phyloP scores from a whole-genome alignment of 2,329 filamentous ascomycete species.

The Colletotrichum euphorbiae region DNA sequence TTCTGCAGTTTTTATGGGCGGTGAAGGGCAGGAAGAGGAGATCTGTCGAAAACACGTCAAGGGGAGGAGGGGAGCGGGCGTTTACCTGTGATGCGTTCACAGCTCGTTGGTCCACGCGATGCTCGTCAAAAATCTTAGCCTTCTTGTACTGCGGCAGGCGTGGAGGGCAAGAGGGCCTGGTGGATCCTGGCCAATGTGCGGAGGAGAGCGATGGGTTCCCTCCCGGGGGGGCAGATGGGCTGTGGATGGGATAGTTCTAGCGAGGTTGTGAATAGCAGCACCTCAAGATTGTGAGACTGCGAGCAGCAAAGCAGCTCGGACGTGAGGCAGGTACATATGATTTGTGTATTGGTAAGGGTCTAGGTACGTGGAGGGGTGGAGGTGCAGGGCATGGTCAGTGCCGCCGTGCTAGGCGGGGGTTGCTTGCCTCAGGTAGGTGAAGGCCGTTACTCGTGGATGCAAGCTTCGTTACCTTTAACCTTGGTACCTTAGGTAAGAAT shows the following conservation, averaged over 20 bases:
- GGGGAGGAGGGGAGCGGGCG: slow-evolving; percentile 25
- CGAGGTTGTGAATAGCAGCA: slow-evolving; percentile 1
- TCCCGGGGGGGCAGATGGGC: slow-evolving; percentile 20
- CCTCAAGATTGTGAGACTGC: neutral
- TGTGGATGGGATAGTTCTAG: slow-evolving; percentile 11
- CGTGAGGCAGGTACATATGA: slow-evolving; percentile 10
- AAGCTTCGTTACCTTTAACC: neutral
- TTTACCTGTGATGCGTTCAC: slow-evolving; percentile 28
- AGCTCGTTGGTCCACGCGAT: slow-evolving; percentile 28
- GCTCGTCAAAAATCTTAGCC: slow-evolving; percentile 29
- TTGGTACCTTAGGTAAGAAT: neutral
- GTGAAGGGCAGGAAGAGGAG: slow-evolving; percentile 19
- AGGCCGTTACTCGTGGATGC: slow-evolving; percentile 4
- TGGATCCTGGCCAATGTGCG: slow-evolving; percentile 10
- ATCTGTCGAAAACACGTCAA: slow-evolving; percentile 27
- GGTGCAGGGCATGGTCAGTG: slow-evolving; percentile 1
- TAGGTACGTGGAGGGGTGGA: slow-evolving; percentile 1
- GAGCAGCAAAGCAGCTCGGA: neutral
- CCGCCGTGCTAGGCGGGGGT: neutral
- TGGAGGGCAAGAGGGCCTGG: slow-evolving; percentile 10
- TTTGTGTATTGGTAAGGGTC: slow-evolving; percentile 10
- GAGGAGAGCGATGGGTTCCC: slow-evolving; percentile 31
- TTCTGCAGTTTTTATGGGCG: slow-evolving; percentile 30
- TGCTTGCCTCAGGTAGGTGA: slow-evolving; percentile 16
- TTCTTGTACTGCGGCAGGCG: slow-evolving; percentile 24